phyloP scores from a whole-genome alignment of 768 basidiomycete species.

The Coprinopsis sp. region DNA sequence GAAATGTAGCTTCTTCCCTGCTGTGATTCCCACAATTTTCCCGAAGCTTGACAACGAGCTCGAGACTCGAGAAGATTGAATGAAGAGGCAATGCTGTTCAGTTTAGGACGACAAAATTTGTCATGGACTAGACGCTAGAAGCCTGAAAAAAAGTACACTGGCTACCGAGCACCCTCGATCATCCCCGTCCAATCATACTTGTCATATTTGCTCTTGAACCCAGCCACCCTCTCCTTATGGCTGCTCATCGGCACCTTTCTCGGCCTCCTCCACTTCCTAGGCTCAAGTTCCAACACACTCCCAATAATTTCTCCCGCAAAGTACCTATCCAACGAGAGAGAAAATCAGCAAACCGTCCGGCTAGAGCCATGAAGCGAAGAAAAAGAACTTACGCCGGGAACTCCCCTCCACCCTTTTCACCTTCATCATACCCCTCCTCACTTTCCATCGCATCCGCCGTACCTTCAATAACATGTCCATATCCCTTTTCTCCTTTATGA shows the following conservation, averaged over 20 bases:
- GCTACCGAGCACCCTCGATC: constrained; percentile 37
- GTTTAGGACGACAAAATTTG: too few relatives aligned
- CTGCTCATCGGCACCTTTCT: constrained; percentile 63
- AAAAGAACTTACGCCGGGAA: constrained; percentile 69
- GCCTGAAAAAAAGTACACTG: too few relatives aligned
- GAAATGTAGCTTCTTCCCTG: too few relatives aligned
- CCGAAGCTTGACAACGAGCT: too few relatives aligned
- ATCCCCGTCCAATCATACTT: constrained; percentile 80
- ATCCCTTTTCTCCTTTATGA: constrained; percentile 95
- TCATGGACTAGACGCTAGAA: too few relatives aligned
- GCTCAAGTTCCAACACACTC: constrained; percentile 82
- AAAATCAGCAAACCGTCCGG: not conserved
- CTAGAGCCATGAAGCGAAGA: not conserved
- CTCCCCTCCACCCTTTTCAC: constrained; percentile 86
- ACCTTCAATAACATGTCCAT: constrained; percentile 97
- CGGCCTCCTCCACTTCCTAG: constrained; percentile 81
- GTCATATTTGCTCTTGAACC: constrained; percentile 72
- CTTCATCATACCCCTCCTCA: constrained; percentile 68
- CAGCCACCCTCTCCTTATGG: constrained; percentile 64
- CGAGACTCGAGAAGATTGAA: too few relatives aligned
- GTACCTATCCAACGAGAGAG: constrained; percentile 47
- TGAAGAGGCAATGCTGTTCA: too few relatives aligned
- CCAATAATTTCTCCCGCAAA: constrained; percentile 96
- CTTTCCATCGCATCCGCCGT: constrained; percentile 64
- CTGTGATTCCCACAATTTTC: too few relatives aligned